A percentile compares a stretch with the other conserved stretches of the same genome.
These are phyloP conservation scores for Amanita phalloides DNA, from an alignment of 768 basidiomycete species.

Conservation along the genomic window DNA sequence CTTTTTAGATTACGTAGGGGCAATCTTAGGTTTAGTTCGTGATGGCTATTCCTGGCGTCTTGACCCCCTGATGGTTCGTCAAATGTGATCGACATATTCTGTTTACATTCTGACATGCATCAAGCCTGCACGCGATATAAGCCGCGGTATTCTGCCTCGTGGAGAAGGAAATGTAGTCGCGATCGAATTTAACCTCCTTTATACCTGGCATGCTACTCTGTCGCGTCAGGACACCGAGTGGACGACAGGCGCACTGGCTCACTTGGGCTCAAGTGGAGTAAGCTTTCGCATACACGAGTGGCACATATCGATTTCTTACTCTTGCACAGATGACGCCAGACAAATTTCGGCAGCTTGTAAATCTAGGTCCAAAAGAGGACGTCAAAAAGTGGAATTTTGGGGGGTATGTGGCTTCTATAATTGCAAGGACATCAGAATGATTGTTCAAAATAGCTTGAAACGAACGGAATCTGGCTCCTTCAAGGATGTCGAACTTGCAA, in stretches of 20 bases:
- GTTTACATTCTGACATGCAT: not conserved
- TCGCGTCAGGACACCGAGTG: constrained; percentile 45
- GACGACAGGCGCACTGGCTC: constrained; percentile 35
- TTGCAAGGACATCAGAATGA: not conserved
- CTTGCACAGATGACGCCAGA: not conserved
- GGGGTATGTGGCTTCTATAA: constrained; percentile 18
- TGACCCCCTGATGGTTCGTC: constrained; percentile 48
- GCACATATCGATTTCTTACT: not conserved
- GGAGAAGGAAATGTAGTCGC: constrained; percentile 73
- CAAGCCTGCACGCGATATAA: constrained; percentile 37
- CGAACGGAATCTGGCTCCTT: constrained; percentile 48
- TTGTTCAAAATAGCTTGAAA: constrained; percentile 25
- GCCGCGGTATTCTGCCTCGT: constrained; percentile 44
- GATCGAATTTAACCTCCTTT: constrained; percentile 61
- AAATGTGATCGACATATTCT: not conserved
- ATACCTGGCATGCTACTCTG: constrained; percentile 58
- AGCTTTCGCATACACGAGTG: not conserved
- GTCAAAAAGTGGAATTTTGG: constrained; percentile 46
- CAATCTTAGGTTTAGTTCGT: constrained; percentile 58
- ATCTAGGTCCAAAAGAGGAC: constrained; percentile 15
- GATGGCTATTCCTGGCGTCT: constrained; percentile 60
- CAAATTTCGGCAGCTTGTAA: not conserved
- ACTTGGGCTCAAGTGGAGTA: constrained; percentile 29
- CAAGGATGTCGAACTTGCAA: constrained; percentile 50
- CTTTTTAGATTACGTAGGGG: constrained; percentile 55